Base-by-base conservation (phyloP, 2,329 filamentous ascomycete species). In the Penicillium sp. region DNA sequence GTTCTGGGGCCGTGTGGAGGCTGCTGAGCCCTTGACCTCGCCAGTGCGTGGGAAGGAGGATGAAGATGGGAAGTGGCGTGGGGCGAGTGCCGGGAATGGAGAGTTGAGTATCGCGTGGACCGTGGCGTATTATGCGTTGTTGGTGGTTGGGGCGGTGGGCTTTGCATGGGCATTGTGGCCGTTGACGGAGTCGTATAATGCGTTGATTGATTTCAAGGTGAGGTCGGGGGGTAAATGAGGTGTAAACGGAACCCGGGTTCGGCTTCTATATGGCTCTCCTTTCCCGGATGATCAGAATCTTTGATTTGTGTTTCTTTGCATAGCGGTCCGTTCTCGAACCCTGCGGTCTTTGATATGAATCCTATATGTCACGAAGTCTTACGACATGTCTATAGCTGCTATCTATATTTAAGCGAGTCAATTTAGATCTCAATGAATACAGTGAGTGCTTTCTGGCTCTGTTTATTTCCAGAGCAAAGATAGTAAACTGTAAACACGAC, bases 1-100 rank as follows among this genome's bases (percentile, higher is more conserved):
- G 6, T 79, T 98, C 60, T 96, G 91, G 88, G 94, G 95, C 0
- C 81, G 85, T 8, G 86, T 97, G 3, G 85, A 88, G 68, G 85
- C 78, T 4, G 76, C 73, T 3, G 73, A 79, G 30, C 75, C 76
- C 16, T 76, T 79, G 14, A 74, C 76, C 14, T 66, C 72, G 11
- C 69, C 70, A 8, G 38, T 74, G 13, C 73, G 77, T 52, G 79
- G 79, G 55, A 81, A 81, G 57, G 78, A 81, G 53, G 73, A 75
- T 60, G 67, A 65, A 2, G 70, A 74, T 54, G 28, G 60, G 63
- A 14, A 64, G 59, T 7, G 56, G 61, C 26, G 64, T 71, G 35
- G 64, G 68, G 38, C 35, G 1, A 33, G 16, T 30, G 52, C 45
- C 19, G 73, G 65, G 19, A 62, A 73, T 52, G 59, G 52, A 35